phyloP scores from a whole-genome alignment of 768 basidiomycete genomes.

The Tephrocybe sp. region DNA sequence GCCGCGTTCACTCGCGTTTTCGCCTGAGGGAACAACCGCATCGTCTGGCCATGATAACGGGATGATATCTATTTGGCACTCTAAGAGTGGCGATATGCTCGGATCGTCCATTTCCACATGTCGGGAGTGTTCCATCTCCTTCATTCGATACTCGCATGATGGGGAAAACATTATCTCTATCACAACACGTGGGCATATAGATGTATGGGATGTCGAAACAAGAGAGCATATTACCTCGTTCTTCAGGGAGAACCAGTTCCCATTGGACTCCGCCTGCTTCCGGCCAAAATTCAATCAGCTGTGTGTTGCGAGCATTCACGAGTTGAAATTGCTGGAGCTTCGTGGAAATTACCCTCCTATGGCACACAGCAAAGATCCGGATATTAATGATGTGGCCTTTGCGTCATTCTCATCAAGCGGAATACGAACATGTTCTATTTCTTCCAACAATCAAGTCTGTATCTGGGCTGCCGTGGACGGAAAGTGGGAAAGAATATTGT shows the following conservation, averaged over 20 bases:
- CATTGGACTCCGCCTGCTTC: neutral
- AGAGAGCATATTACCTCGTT: neutral
- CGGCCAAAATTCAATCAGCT: neutral
- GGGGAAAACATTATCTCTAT: neutral
- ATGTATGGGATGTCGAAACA: conserved; percentile 1
- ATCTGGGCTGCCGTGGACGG: no score
- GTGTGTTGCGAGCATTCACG: neutral
- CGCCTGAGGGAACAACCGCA: neutral
- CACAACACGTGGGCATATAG: neutral
- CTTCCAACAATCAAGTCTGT: no score
- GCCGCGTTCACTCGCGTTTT: neutral
- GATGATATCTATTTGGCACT: neutral
- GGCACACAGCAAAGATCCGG: no score
- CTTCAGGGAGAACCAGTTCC: neutral
- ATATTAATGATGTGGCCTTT: no score
- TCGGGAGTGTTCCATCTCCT: neutral
- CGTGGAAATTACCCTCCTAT: neutral
- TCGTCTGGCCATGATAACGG: neutral
- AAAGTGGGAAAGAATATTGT: no score
- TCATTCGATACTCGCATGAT: neutral
- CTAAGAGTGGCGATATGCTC: neutral
- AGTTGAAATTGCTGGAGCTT: neutral
- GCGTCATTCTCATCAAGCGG: neutral
- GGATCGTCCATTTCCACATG: neutral
- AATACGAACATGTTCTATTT: no score